Evolutionary conservation across 2,329 filamentous ascomycete species (phyloP), one percentile per base, ranked within the genome.

Genomic region (Gyromitra esculenta): DNA sequence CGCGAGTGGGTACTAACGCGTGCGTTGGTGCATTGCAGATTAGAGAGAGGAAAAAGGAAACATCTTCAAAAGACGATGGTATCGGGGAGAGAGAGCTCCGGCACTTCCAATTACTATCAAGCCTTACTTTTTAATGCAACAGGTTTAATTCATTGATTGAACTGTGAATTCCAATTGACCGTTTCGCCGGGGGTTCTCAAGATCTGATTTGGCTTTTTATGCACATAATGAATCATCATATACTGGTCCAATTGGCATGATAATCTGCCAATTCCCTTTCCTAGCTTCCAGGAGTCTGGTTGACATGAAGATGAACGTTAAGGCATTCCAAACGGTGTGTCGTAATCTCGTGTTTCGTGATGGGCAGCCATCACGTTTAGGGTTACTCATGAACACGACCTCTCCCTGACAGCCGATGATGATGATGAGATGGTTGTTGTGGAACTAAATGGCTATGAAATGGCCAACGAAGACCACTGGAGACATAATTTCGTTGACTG

Each of bases 371-470:
- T 75, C 72, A 75, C 72, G n/a, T 54, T 52, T 31, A 25, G 56
- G 54, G 54, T 60, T 70, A 39, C 57, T 56, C 48, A 37, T 5
- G 56, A 52, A 65, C 62, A 65, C 25, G 43, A 56, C 48, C 68
- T 71, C 50, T 72, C 31, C 57, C 64, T 67, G 50, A 45, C 64
- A 15, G 50, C 52, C 50, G 69, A 64, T 65, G 69, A 35, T 65
- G 69, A 65, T 66, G 70, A 73, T 73, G 72, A 75, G 72, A 75
- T 75, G 72, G 72, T 71, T 75, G 72, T 65, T 75, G 57, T 69
- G 57, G 54, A 45, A 63, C 65, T 54, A 35, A 48, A 39, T 25
- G 62, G 72, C 41, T 59, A 71, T 13, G 64, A 63, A 68, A 70
- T 59, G 50, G 65, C 72, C 65, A 74, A 62, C 71, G 64, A 69